Evolutionary conservation across 208 protist species (phyloP), one percentile per base, ranked within the genome.

Genomic region (Trypanosoma theileri): DNA sequence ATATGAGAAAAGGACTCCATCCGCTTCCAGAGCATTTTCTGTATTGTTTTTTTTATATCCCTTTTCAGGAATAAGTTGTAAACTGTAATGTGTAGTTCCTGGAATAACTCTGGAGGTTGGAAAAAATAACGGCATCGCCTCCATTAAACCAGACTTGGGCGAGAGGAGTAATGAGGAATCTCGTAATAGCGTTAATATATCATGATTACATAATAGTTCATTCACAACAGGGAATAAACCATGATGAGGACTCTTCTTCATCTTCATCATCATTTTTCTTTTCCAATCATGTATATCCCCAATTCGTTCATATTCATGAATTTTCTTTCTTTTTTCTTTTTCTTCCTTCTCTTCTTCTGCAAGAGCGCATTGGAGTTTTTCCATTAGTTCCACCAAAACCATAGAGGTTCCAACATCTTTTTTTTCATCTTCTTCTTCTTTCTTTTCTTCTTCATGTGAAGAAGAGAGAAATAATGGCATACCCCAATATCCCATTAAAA

Each of bases 401-500:
- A 42, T 51, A 9, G 63, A 56, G n/a, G 8, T 10, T 22, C 13
- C 13, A 24, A 7, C 51, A 16, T 50, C 7, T 56, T n/a, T 35
- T 17, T 16, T 7, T 22, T 41, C 45, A n/a, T 45, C 31, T 46
- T 10, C 50, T 58, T 13, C 40, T 53, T 6, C n/a, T 64, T 24
- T n/a, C 19, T 13, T 22, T 55, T n/a, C 40, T 65, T 14, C 42
- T 50, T 22, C 7, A 16, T 45, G 44, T 22, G 7, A 16, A 19
- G 48, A 13, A 46, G 51, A 46, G 12, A 70, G 65, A 13, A 70
- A 53, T 31, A 70, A 28, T 7, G 65, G 65, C 26, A 60, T 59
- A 8, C 65, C 65, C 65, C 65, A 70, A 44, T 70, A 44, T 19
- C 65, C 65, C 42, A 70, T 55, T 19, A 70, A 22, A 55, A 70